These are phyloP conservation scores for Trichoderma atrobrunneum DNA, from an alignment of 2,329 filamentous ascomycete species.

Conservation along the genomic window DNA sequence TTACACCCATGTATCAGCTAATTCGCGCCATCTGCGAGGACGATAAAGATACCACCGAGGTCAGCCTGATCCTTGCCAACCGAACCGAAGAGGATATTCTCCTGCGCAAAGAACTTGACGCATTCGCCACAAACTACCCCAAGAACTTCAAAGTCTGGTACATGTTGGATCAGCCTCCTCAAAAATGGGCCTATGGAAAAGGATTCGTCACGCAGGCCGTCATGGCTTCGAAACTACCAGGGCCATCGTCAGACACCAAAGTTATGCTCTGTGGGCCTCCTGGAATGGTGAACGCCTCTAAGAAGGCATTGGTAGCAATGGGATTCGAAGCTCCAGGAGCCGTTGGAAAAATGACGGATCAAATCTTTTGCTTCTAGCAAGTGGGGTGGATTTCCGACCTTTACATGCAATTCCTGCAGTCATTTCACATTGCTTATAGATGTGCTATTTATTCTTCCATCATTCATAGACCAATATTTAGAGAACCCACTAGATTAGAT, in stretches of 20 bases:
- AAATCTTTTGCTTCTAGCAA: slow-evolving; percentile 51
- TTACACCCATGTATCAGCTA: slow-evolving; percentile 46
- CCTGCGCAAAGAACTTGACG: slow-evolving; percentile 53
- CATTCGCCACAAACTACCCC: slow-evolving; percentile 36
- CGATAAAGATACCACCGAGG: slow-evolving; percentile 52
- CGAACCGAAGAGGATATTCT: slow-evolving; percentile 58
- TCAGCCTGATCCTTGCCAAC: slow-evolving; percentile 60
- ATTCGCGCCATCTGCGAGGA: slow-evolving; percentile 64
- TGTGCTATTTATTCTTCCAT: background rate
- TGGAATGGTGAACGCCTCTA: slow-evolving; percentile 56
- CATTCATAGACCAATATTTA: background rate
- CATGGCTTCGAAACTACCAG: slow-evolving; percentile 49
- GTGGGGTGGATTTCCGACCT: too few relatives aligned
- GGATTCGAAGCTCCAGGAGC: slow-evolving; percentile 51
- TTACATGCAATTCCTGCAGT: background rate
- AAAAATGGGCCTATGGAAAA: slow-evolving; percentile 45
- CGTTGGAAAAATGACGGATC: slow-evolving; percentile 50
- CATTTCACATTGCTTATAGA: background rate
- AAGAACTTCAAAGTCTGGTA: slow-evolving; percentile 56
- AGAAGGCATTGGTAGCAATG: slow-evolving; percentile 46
- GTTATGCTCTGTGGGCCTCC: slow-evolving; percentile 60
- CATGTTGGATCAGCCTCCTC: slow-evolving; percentile 47
- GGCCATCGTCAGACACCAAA: slow-evolving; percentile 45
- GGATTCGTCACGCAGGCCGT: slow-evolving; percentile 53
- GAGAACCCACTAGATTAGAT: background rate